Conservation (phyloP, 108 stramenopile genomes). For the Aureococcus anophagefferens region DNA sequence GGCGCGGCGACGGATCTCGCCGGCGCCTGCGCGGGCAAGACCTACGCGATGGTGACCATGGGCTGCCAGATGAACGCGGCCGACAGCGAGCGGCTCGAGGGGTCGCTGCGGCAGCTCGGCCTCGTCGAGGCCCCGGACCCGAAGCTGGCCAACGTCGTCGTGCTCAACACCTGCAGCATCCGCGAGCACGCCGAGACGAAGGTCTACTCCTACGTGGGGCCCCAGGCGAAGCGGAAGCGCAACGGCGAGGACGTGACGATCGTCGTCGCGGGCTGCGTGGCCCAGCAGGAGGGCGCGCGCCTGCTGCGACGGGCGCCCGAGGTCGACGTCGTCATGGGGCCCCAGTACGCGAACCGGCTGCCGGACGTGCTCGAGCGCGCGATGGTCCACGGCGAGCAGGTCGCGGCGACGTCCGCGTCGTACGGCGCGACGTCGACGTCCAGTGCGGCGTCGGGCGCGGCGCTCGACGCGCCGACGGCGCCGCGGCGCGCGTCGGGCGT, state of each 20-base stretch:
- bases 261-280: conserved; percentile 90
- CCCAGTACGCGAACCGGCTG: conserved; percentile 89
- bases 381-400: conserved; percentile 72
- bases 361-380: conserved; percentile 84
- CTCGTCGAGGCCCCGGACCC: conserved; percentile 48
- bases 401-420: conserved; percentile 61
- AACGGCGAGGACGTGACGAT: conserved; percentile 73
- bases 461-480: conserved; percentile 36
- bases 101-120: conserved; percentile 74
- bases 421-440: conserved; percentile 45
- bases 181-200: conserved; percentile 95
- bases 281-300: conserved; percentile 90
- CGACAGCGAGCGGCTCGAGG: conserved; percentile 90
- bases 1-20: background rate
- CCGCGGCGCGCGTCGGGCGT: conserved; percentile 65
- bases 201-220: conserved; percentile 52
- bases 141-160: conserved; percentile 39
- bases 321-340: conserved; percentile 84
- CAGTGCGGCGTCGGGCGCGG: conserved; percentile 85
- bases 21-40: background rate
- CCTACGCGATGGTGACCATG: conserved; percentile 60
- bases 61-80: conserved; percentile 97
- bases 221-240: conserved; percentile 40
- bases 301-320: conserved; percentile 76
- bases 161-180: conserved; percentile 90